A percentile compares a stretch with the other conserved stretches of the same genome.
phyloP scores from a whole-genome alignment of 306 rosid genomes.

The Vigna angularis region DNA sequence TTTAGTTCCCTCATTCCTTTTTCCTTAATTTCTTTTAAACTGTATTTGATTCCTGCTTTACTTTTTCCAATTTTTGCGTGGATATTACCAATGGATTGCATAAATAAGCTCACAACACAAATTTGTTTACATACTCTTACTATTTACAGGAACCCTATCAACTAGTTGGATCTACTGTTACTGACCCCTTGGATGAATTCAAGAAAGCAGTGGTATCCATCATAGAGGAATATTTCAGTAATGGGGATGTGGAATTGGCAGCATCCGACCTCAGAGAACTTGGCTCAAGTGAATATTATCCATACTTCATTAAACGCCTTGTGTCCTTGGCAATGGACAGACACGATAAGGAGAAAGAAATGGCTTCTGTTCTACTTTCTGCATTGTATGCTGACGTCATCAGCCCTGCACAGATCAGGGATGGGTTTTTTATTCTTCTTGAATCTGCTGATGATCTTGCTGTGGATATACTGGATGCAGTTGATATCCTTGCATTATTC shows the following conservation, averaged over 20 bases:
- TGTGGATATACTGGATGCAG: constrained; percentile 94
- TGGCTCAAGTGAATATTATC: constrained; percentile 86
- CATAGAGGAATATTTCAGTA: constrained; percentile 91
- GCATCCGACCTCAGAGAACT: constrained; percentile 91
- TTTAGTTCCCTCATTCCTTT: neutral
- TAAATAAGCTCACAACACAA: constrained; percentile 29
- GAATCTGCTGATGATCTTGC: constrained; percentile 99
- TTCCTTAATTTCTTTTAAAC: neutral
- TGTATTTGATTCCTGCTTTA: neutral
- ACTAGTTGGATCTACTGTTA: constrained; percentile 80
- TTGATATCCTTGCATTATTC: constrained; percentile 90
- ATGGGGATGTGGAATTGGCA: constrained; percentile 82
- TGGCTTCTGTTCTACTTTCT: constrained; percentile 97
- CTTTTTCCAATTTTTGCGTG: neutral
- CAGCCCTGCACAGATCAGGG: constrained; percentile 86
- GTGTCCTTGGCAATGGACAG: constrained; percentile 97
- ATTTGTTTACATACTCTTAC: constrained; percentile 22
- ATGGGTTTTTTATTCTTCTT: constrained; percentile 90
- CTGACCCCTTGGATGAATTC: constrained; percentile 91
- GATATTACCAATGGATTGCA: constrained; percentile 14
- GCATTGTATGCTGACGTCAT: constrained; percentile 95
- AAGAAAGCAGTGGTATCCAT: constrained; percentile 86
- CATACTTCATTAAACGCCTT: constrained; percentile 92
- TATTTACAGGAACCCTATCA: constrained; percentile 88
- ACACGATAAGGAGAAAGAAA: constrained; percentile 98